Evolutionary conservation across 768 basidiomycete species (phyloP), one percentile per base, ranked within the genome.

Genomic region (Psilocybe sp.): DNA sequence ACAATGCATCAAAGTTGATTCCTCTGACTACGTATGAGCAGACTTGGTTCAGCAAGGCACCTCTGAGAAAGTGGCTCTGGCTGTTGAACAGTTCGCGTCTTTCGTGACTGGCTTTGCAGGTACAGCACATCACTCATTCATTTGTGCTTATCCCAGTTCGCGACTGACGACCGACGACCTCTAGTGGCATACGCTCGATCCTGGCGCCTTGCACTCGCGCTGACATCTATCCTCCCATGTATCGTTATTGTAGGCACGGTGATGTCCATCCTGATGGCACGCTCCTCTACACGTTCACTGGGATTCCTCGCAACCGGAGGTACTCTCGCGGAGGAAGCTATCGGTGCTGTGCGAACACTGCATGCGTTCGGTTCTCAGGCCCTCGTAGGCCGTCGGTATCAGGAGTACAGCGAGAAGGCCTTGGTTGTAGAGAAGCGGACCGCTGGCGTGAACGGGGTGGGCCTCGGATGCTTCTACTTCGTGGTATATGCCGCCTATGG

Each of bases 21-120:
- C 37, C 7, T 43, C 4, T n/a, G 9, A 5, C 36, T 44, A 46
- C 15, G 38, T 9, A 44, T 23, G 47, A 15, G 8, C 46, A 90
- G 88, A 96, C 71, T 68, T 96, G 38, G 84, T 98, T 2, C 94
- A 96, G 60, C 87, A 92, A 66, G 94, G 92, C 15, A 90, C 89
- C 2, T 89, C 87, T 0, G 94, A 98, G 67, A 96, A 96, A 64
- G 85, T 94, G 5, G 81, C 89, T 0, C 67, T 92, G 33, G 75
- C 77, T 6, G 74, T 80, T 49, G 79, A 72, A 62, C 90, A 86
- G 64, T 34, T 87, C 7, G 58, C 79, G 2, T 82, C 91, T 0
- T 95, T 95, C 67, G 38, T 86, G 19, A 80, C 84, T 20, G 93
- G 92, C 72, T 95, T 92, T 68, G 63, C 84, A 41, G 23, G 23